Evolutionary conservation across 129 eudicot genomes (phyloP).

Genomic region (sunflower (Helianthus annuus)): HanXRQr2.0-SUNRISE NC_035433.2:3205941-3206440

Average conservation of each 20-base stretch:
- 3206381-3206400: constrained; percentile 50
- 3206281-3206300: constrained; percentile 47
- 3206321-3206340: constrained; percentile 59
- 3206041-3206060: constrained; percentile 50
- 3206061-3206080: constrained; percentile 53
- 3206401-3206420: constrained; percentile 41
- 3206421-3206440: constrained; percentile 47
- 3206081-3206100: constrained; percentile 31
- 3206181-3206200: constrained; percentile 35
- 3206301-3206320: constrained; percentile 56
- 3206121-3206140: constrained; percentile 30
- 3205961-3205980: constrained; percentile 9
- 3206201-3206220: background rate
- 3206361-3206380: constrained; percentile 41
- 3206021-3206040: constrained; percentile 41
- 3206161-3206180: constrained; percentile 40
- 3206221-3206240: constrained; percentile 16
- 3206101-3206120: constrained; percentile 28
- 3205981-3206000: constrained; percentile 32
- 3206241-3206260: constrained; percentile 42
- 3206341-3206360: constrained; percentile 48
- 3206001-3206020: constrained; percentile 35
- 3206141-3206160: constrained; percentile 41
- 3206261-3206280: constrained; percentile 44
- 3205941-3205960: constrained; percentile 35